phyloP scores from a whole-genome alignment of 305 asterid species.

The Fraxinus baroniana region DNA sequence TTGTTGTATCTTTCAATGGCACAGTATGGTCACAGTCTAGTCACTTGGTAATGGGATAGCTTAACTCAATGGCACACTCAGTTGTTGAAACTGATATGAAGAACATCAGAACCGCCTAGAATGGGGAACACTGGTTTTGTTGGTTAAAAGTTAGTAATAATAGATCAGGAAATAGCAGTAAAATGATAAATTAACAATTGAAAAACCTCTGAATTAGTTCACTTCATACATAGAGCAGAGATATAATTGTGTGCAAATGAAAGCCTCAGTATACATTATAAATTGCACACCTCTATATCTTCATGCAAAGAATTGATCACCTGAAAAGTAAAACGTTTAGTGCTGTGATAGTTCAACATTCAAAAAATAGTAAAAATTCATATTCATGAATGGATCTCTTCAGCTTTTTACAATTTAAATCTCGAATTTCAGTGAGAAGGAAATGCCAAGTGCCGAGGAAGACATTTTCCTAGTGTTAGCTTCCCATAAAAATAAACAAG shows the following conservation, averaged over 20 bases:
- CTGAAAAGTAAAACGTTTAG: slow-evolving; percentile 34
- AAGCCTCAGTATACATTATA: slow-evolving; percentile 7
- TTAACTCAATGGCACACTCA: background rate
- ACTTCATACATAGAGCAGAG: background rate
- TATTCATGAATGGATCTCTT: background rate
- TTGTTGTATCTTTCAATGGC: background rate
- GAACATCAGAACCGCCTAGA: background rate
- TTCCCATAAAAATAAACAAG: background rate
- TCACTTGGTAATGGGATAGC: background rate
- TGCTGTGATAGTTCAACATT: background rate
- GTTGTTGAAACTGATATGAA: background rate
- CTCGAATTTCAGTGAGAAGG: background rate
- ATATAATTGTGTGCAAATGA: background rate
- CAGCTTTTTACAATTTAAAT: background rate
- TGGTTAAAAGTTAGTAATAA: background rate
- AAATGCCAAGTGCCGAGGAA: background rate
- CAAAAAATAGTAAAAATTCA: slow-evolving; percentile 10
- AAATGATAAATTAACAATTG: background rate
- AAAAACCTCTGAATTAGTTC: background rate
- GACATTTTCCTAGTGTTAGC: background rate
- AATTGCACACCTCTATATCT: slow-evolving; percentile 50
- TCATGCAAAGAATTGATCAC: slow-evolving; percentile 59
- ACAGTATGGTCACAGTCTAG: background rate
- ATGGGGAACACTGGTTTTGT: background rate
- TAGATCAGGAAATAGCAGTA: background rate